Base-by-base conservation (phyloP, 176 grass and related monocot species). In the Carex littledalei region DNA sequence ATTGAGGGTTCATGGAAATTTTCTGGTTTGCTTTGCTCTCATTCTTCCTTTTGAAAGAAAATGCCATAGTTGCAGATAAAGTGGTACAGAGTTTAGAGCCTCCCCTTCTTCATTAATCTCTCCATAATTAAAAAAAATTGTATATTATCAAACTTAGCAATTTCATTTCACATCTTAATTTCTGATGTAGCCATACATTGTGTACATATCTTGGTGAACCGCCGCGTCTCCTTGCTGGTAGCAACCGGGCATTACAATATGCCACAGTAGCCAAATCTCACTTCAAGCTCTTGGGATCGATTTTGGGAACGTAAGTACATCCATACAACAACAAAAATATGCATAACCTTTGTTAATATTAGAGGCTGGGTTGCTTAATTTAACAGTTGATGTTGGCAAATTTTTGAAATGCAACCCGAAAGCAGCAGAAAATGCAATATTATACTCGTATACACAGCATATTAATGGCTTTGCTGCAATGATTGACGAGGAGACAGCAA, bases 381-480 rank as follows among this genome's bases (percentile, higher is more conserved):
- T 43, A 43, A 1, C 41, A 43, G 41, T 13, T 52, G 4, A 74
- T 74, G 43, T 41, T 24, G 50, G n/a, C 63, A 5, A 52, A 49
- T 24, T 75, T 24, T 75, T 22, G 5, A 26, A 58, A 31, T 90
- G 65, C 71, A 94, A 91, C 16, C 76, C 64, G 55, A 79, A 90
- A 45, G 86, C 71, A 79, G 92, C 88, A 5, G 67, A 81, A 4
- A 57, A 90, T 70, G 80, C 92, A 11, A 93, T 97, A 35, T 84
- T 97, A 81, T 97, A 97, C 86, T 97, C 92, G 1, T 97, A 97
- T 85, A 91, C 87, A n/a, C 79, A 84, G 63, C 76, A 86, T 81
- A 94, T 97, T 87, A 94, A 97, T 59, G 94, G 94, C 71, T 97
- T 97, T 63, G 90, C 92, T 37, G 94, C 92, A 2, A n/a, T 3